Base-by-base conservation (phyloP, 2,329 filamentous ascomycete genomes). In the Botryosphaeria agaves region DNA sequence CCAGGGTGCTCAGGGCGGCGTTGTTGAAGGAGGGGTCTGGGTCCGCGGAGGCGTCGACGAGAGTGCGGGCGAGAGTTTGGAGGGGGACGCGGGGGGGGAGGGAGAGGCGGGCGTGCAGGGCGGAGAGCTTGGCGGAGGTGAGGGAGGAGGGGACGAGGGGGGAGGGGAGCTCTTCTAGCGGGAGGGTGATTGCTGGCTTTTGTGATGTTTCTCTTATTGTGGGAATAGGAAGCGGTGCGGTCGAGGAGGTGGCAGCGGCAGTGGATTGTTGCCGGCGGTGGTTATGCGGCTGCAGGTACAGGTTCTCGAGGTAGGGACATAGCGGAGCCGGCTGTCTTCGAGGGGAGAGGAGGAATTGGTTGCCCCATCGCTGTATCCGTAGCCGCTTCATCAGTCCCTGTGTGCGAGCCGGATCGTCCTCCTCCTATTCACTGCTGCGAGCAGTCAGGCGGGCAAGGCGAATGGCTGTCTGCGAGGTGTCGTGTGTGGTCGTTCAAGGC, bases 11-110 rank as follows among this genome's bases (percentile, higher is more conserved):
- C 34, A 98, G 69, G 40, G 81, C 76, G 43, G 69, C 62, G 55
- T 98, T 98, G 64, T 95, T 98, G 65, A 89, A 92, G 43, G 67
- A 67, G 29, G 72, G 61, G 53, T 83, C 72, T 8, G 68, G 52
- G 52, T 95, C 87, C 36, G 87, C 87, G 14, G 85, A 85, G 18
- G 75, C 62, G 52, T 93, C 80, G 45, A 95, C 70, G 37, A 98
- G 72, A 32, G 83, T 73, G 36, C 87, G 73, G 36, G 82, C 85
- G 40, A 98, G 71, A 4, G 81, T 87, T 59, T 89, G 69, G 36
- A 92, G 58, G 20, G 89, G 87, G 38, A 95, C 68, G 56, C 78
- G 80, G 38, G 70, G 66, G 15, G 85, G 76, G 33, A 98, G 72
- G 24, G 73, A 72, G 37, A 98, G 70, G 53, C 89, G 80, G 44